Evolutionary conservation across 805 yeast species (phyloP).

Genomic region (Dipodascus geniculatus): DNA sequence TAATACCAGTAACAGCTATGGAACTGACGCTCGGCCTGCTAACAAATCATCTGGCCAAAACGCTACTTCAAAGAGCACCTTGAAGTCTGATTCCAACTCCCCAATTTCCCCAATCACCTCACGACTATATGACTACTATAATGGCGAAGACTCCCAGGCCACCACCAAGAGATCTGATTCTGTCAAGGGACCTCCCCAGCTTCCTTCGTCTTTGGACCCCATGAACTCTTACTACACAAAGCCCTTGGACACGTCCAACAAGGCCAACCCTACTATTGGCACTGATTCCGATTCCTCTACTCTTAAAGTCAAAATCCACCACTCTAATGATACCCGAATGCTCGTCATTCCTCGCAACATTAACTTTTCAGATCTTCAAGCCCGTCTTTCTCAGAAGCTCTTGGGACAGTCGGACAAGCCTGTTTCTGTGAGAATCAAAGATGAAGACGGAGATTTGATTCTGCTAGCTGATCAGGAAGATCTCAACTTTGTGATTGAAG

Average conservation of each 20-base stretch:
- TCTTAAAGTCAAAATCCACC: slow-evolving; percentile 6
- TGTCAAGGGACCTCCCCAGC: no score
- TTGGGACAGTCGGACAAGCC: neutral
- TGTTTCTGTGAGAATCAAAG: slow-evolving; percentile 3
- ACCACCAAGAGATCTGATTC: neutral
- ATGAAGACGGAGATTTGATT: slow-evolving; percentile 9
- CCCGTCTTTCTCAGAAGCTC: slow-evolving; percentile 5
- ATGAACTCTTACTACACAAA: no score
- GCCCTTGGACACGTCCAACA: no score
- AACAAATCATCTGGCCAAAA: no score
- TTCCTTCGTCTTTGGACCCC: no score
- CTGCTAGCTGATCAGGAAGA: slow-evolving; percentile 9
- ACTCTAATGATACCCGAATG: slow-evolving; percentile 6
- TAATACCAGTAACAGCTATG: no score
- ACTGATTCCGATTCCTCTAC: neutral
- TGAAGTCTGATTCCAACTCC: neutral
- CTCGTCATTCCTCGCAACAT: slow-evolving; percentile 5
- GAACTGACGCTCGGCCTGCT: no score
- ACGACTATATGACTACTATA: neutral
- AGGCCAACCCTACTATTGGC: no score
- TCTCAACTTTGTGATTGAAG: slow-evolving; percentile 3
- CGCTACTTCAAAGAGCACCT: no score
- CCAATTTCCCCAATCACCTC: neutral
- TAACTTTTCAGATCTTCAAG: slow-evolving; percentile 1
- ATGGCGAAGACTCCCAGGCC: neutral